Evolutionary conservation across 345 rosid species (phyloP), one percentile per base, ranked within the genome.

Genomic region (Nasturtium officinale): DNA sequence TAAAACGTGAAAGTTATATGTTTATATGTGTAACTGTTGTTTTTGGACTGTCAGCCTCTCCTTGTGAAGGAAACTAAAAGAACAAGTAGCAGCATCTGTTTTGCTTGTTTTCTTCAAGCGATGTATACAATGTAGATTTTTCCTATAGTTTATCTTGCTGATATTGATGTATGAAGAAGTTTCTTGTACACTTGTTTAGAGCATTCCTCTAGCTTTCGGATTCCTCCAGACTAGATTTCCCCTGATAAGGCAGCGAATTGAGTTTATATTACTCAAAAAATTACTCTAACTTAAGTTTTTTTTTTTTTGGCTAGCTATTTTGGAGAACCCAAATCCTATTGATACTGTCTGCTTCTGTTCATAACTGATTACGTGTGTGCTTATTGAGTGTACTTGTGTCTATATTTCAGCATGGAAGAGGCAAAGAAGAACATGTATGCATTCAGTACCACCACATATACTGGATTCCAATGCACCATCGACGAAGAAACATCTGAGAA

Each of bases 401-500:
- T 8, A 12, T 54, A 53, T 48, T 58, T 46, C 81, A 92, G 98
- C 82, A 90, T 91, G 96, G 97, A 91, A 80, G 97, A 91, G 77
- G 99, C 97, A 16, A 91, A 88, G 88, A 89, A 87, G 82, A 95
- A 91, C 79, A 85, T 91, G 96, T 95, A 90, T 51, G 97, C 97
- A 17, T 91, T 95, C 75, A 93, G 98, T 55, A 92, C 96, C 25
- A 88, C 98, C 9, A 92, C 96, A 1, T 92, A 92, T 72, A 92
- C 98, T 32, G 97, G 99, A 32, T 95, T 95, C 65, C 97, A 95
- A 58, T 95, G 96, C 82, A 92, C 92, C 4, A 88, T 88, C 2
- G 84, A 82, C 9, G 93, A 91, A 80, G 96, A 85, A 71, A 89
- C 93, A 6, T 91, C 96, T 25, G 95, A 92, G 86, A 90, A 90